Evolutionary conservation across 306 rosid species (phyloP).

Genomic region (Fagus crenata): DNA sequence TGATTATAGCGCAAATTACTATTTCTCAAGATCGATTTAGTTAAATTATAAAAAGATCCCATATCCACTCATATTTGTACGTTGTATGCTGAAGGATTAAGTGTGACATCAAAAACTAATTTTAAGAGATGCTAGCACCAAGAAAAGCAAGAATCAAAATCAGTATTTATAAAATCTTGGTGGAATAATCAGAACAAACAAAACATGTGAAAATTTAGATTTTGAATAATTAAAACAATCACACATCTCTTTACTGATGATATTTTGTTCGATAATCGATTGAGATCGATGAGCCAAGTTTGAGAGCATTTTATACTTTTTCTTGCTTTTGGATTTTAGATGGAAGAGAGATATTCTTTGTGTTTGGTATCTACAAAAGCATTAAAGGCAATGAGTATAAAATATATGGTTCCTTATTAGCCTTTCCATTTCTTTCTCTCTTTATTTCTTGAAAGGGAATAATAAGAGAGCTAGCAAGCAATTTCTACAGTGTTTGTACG

Average conservation of each 20-base stretch:
- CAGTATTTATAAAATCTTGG: background rate
- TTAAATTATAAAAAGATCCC: background rate
- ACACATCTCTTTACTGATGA: background rate
- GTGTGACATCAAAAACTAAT: background rate
- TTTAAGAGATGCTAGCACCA: background rate
- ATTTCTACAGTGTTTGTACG: constrained; percentile 38
- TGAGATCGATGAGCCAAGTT: background rate
- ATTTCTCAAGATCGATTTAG: background rate
- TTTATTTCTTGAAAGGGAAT: constrained; percentile 7
- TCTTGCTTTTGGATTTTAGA: constrained; percentile 23
- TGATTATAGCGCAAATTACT: too few species aligned
- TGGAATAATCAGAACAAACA: background rate
- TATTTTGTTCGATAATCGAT: constrained; percentile 23
- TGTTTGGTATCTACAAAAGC: constrained; percentile 35
- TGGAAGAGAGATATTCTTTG: constrained; percentile 15
- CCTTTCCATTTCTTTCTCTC: background rate
- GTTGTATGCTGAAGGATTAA: background rate
- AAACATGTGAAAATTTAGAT: background rate
- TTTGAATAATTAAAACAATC: background rate
- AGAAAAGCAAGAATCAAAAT: background rate
- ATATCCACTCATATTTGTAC: background rate
- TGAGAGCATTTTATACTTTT: constrained; percentile 10
- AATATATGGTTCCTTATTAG: background rate
- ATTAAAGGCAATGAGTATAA: constrained; percentile 21
- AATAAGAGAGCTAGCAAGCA: constrained; percentile 21